phyloP scores from a whole-genome alignment of 2,329 filamentous ascomycete species.

The Beauveria sp. region DNA sequence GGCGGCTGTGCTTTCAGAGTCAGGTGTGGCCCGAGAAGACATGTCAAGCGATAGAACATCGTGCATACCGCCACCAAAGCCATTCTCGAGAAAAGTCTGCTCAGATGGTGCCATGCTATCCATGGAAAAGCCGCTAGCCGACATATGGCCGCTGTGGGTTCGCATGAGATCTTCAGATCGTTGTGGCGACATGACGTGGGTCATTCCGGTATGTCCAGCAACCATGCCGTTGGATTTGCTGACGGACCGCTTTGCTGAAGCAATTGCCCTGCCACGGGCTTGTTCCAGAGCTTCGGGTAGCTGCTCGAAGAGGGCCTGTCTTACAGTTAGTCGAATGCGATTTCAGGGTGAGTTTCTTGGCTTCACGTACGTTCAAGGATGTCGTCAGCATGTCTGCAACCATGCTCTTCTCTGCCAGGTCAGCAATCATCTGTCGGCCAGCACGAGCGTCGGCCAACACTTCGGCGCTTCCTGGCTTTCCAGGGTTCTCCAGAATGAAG shows the following conservation, averaged over 20 bases:
- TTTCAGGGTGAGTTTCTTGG: not conserved
- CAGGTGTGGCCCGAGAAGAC: slow-evolving; percentile 33
- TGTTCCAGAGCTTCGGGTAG: slow-evolving; percentile 65
- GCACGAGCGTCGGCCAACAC: slow-evolving; percentile 79
- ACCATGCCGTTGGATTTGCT: slow-evolving; percentile 21
- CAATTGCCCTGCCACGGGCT: slow-evolving; percentile 27
- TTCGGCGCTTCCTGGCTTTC: slow-evolving; percentile 66
- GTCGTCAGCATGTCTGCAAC: slow-evolving; percentile 80
- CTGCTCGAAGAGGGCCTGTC: slow-evolving; percentile 72
- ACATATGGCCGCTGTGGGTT: slow-evolving; percentile 21
- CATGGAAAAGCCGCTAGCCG: slow-evolving; percentile 22
- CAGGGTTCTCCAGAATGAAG: slow-evolving; percentile 72
- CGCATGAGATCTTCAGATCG: slow-evolving; percentile 28
- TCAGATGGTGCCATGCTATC: slow-evolving; percentile 26
- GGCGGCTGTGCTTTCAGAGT: slow-evolving; percentile 33
- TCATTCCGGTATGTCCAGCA: slow-evolving; percentile 23
- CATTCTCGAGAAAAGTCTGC: slow-evolving; percentile 26
- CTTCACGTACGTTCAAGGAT: slow-evolving; percentile 60
- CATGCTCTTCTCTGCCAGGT: slow-evolving; percentile 74
- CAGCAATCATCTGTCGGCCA: slow-evolving; percentile 74
- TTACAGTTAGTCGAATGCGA: slow-evolving; percentile 16
- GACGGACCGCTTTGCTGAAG: slow-evolving; percentile 20
- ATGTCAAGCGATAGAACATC: slow-evolving; percentile 40
- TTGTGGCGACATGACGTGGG: slow-evolving; percentile 24
- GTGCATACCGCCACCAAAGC: slow-evolving; percentile 29